phyloP scores from a whole-genome alignment of 495 filamentous ascomycete species.

The Aspergillus baeticus region DNA sequence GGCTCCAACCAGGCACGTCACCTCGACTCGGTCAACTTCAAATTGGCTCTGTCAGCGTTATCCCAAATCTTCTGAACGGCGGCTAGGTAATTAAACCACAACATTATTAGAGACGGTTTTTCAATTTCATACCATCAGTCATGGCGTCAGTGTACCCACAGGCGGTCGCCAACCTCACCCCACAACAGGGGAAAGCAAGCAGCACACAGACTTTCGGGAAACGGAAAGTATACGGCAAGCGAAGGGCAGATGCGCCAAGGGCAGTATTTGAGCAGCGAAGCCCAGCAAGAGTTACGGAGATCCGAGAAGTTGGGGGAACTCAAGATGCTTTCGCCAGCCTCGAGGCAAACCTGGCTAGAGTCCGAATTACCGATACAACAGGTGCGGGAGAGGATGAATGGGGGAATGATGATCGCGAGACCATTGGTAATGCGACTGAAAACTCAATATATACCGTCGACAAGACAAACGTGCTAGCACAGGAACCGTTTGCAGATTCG shows the following conservation, averaged over 20 bases:
- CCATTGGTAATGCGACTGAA: neutral
- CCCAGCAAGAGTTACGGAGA: slow-evolving; percentile 23
- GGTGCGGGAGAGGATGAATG: neutral
- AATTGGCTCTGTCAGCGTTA: too few relatives aligned
- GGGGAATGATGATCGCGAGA: neutral
- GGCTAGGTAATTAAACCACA: too few relatives aligned
- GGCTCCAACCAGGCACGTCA: too few relatives aligned
- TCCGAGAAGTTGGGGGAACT: neutral
- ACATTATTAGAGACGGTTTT: too few relatives aligned
- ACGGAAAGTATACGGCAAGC: slow-evolving; percentile 44
- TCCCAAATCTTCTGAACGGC: neutral
- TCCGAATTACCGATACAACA: slow-evolving; percentile 29
- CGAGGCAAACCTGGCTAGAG: slow-evolving; percentile 32
- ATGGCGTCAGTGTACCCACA: slow-evolving; percentile 11
- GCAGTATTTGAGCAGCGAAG: slow-evolving; percentile 43
- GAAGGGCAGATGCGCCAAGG: slow-evolving; percentile 37
- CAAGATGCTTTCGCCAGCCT: slow-evolving; percentile 29
- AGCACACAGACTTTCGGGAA: slow-evolving; percentile 27
- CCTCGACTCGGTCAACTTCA: too few relatives aligned
- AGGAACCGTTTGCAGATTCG: neutral
- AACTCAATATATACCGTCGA: neutral
- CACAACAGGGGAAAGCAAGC: slow-evolving; percentile 8
- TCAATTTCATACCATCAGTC: neutral
- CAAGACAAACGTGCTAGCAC: neutral
- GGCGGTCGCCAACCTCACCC: slow-evolving; percentile 1